phyloP scores from a whole-genome alignment of 2,329 filamentous ascomycete species.

The Aspergillus brunneoviolaceus region DNA sequence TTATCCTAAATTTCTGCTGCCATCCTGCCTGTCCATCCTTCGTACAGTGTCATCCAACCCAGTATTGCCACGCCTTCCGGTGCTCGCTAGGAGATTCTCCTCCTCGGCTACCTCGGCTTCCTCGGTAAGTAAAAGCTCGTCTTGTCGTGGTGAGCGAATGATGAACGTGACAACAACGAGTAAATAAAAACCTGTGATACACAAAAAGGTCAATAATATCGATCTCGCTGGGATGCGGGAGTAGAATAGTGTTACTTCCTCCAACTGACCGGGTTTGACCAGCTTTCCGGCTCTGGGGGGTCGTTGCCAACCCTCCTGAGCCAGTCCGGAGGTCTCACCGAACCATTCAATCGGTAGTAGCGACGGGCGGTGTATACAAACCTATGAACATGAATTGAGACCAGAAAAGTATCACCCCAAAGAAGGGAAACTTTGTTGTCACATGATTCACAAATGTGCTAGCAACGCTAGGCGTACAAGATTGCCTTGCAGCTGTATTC shows the following conservation, averaged over 20 bases:
- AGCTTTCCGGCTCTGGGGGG: too few relatives aligned
- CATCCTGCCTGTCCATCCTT: slow-evolving; percentile 34
- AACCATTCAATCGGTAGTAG: too few relatives aligned
- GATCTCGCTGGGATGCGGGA: neutral
- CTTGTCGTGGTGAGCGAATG: slow-evolving; percentile 75
- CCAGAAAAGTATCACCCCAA: slow-evolving; percentile 92
- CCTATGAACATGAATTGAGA: slow-evolving; percentile 88
- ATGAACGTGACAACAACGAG: slow-evolving; percentile 76
- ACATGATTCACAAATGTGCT: slow-evolving; percentile 92
- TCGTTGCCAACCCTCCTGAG: too few relatives aligned
- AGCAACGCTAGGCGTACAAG: slow-evolving; percentile 89
- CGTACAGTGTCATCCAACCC: slow-evolving; percentile 88
- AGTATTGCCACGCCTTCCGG: slow-evolving; percentile 75
- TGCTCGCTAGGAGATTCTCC: slow-evolving; percentile 83
- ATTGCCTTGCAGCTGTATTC: slow-evolving; percentile 68
- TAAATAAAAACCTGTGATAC: slow-evolving; percentile 62
- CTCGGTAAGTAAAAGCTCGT: slow-evolving; percentile 76
- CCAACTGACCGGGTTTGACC: too few relatives aligned
- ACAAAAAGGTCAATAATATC: neutral
- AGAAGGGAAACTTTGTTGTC: slow-evolving; percentile 91
- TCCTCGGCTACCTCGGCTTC: slow-evolving; percentile 92
- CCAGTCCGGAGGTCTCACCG: too few relatives aligned
- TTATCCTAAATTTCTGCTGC: neutral
- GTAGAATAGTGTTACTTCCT: neutral
- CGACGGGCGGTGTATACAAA: slow-evolving; percentile 13